A percentile compares a stretch with the other conserved stretches of the same genome.
phyloP scores from a whole-genome alignment of 768 basidiomycete genomes.

The Amanita subjunquillea region DNA sequence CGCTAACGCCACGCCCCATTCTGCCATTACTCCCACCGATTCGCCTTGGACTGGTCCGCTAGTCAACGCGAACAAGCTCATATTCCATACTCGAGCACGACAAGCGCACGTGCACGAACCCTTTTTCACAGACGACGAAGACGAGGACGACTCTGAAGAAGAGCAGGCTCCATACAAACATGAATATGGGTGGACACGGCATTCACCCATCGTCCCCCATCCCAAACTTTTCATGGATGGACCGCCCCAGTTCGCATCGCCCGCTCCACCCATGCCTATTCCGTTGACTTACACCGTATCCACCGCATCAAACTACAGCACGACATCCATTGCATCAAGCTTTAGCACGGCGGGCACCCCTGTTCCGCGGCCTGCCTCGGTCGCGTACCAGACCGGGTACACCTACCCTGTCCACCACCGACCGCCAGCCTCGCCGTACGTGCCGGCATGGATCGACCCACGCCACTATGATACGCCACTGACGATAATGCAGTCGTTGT shows the following conservation, averaged over 20 bases:
- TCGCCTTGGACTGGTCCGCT: constrained; percentile 33
- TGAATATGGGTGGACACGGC: constrained; percentile 13
- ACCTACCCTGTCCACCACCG: constrained; percentile 12
- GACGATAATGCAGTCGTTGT: background rate
- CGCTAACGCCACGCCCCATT: constrained; percentile 19
- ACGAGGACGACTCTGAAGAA: constrained; percentile 16
- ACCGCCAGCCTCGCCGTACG: constrained; percentile 15
- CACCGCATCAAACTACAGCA: background rate
- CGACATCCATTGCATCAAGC: background rate
- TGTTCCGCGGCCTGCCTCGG: background rate
- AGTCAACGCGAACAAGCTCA: constrained; percentile 19
- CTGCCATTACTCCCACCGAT: constrained; percentile 12
- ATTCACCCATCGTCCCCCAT: constrained; percentile 15
- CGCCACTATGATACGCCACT: constrained; percentile 4
- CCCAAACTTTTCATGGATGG: background rate
- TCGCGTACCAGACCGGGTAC: constrained; percentile 16
- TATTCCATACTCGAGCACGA: constrained; percentile 6
- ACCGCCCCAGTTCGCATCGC: background rate
- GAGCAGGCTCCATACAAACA: constrained; percentile 15
- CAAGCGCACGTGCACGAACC: background rate
- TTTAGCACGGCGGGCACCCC: background rate
- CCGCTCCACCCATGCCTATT: background rate
- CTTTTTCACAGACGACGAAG: constrained; percentile 7
- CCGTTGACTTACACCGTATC: background rate
- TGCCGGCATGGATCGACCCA: constrained; percentile 21